Conservation (phyloP, 2,329 filamentous ascomycete genomes). For the Graphilbum fragrans region DNA sequence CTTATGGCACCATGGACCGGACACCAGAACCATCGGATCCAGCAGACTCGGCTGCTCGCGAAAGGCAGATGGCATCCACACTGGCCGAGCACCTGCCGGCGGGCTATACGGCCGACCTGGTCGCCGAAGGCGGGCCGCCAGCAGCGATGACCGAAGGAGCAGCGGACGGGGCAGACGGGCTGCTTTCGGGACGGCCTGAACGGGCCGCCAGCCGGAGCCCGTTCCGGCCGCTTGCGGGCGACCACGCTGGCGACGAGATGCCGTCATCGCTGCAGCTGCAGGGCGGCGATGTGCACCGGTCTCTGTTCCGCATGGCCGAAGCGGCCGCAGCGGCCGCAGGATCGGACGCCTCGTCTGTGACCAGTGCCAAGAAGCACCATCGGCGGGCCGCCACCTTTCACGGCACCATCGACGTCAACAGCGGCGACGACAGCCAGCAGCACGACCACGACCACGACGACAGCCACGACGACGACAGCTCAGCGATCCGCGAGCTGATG, state of each 20-base stretch:
- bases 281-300: slow-evolving; percentile 67
- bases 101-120: slow-evolving; percentile 21
- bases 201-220: background rate
- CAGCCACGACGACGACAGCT: slow-evolving; percentile 14
- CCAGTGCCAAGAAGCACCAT: background rate
- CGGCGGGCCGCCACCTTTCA: slow-evolving; percentile 58
- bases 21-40: slow-evolving; percentile 4
- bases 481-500: slow-evolving; percentile 19
- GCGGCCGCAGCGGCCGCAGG: slow-evolving; percentile 27
- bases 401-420: background rate
- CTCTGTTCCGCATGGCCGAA: slow-evolving; percentile 58
- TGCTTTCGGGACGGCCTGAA: too few species aligned
- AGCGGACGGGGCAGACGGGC: background rate
- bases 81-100: slow-evolving; percentile 20
- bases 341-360: background rate
- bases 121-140: background rate
- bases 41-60: slow-evolving; percentile 1
- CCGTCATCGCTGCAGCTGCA: slow-evolving; percentile 61
- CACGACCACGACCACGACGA: slow-evolving; percentile 8
- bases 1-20: slow-evolving; percentile 6
- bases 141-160: background rate
- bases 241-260: slow-evolving; percentile 12
- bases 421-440: slow-evolving; percentile 7
- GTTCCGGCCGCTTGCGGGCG: background rate
- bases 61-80: slow-evolving; percentile 10